Base-by-base conservation (phyloP, 2,329 filamentous ascomycete genomes). In the Neofusicoccum laricinum region DNA sequence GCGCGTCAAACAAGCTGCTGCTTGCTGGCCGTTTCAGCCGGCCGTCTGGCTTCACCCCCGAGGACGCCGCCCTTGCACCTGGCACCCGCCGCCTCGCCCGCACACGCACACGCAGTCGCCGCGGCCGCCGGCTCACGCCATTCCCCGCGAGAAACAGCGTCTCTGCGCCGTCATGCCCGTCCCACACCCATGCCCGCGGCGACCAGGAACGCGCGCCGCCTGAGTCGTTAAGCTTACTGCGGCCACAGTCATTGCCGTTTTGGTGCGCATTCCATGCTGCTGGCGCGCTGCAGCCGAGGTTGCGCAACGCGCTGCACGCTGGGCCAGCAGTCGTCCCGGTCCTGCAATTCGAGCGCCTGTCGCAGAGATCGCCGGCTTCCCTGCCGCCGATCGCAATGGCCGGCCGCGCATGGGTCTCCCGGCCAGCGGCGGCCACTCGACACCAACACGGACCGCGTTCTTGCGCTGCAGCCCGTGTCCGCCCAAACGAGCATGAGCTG, bases 351-450 rank as follows among this genome's bases (percentile, higher is more conserved):
- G 46, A 14, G 46, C 14, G 46, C 25, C 25, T 49, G 55, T 59
- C 55, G 17, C 55, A 45, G 55, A 45, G 40, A 59, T 46, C 40
- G 40, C 30, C 55, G n/a, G 55, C 55, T 59, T 46, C 55, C 55
- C 55, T 59, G 55, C 41, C 55, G 55, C 55, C 46, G 55, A 59
- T 59, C 55, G 55, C 41, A 59, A 46, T 59, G 40, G n/a, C 15
- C 30, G 10, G 25, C 25, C 55, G 55, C 41, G 21, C 55, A 25
- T 46, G 55, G 55, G 55, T 46, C 41, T 25, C 55, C 55, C 41
- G 55, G 55, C 41, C 41, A 46, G 40, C 55, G 40, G 11, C 40
- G n/a, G 38, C 38, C 21, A 5, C n/a, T 57, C 55, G n/a, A 38
- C 53, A 45, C 55, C 53, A 32, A 32, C 53, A 32, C 53, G 21